Conservation (phyloP, 345 rosid species). For the Combretum micranthum region DNA sequence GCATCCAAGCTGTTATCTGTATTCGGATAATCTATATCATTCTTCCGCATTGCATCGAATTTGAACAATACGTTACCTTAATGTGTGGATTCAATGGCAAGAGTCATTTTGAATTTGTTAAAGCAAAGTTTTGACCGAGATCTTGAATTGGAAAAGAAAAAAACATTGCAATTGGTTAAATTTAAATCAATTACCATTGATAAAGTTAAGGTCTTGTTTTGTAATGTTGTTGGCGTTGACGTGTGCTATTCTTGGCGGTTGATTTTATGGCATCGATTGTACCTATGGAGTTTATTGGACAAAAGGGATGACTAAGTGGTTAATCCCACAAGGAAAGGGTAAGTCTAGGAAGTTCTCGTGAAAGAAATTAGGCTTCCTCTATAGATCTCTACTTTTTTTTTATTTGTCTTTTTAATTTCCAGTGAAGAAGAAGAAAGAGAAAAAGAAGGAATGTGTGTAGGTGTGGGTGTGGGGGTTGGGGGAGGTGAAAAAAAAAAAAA, state of each 20-base stretch:
- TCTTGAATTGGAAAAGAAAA: neutral
- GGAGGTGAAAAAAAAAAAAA: no score
- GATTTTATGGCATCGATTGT: constrained; percentile 53
- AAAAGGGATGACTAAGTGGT: constrained; percentile 32
- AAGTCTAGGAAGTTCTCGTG: constrained; percentile 59
- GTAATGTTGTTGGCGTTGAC: constrained; percentile 23
- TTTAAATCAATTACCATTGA: neutral
- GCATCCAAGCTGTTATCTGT: no score
- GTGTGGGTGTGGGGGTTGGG: no score
- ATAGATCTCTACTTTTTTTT: no score
- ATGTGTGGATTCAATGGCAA: neutral
- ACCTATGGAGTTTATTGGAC: constrained; percentile 54
- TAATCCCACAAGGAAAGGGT: constrained; percentile 41
- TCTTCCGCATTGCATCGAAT: no score
- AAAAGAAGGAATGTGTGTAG: no score
- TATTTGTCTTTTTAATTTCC: no score
- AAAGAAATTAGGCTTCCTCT: no score
- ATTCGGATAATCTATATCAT: no score
- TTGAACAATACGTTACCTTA: neutral
- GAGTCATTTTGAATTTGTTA: neutral
- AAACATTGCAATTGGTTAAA: neutral
- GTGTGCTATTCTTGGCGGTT: constrained; percentile 43
- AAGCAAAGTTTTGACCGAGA: neutral
- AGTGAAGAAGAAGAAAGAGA: no score
- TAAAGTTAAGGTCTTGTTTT: neutral